A percentile compares a stretch with the other conserved stretches of the same genome.
These are phyloP conservation scores for Microstegium vimineum DNA, from an alignment of 176 grass and related monocot species.

Conservation along the genomic window DNA sequence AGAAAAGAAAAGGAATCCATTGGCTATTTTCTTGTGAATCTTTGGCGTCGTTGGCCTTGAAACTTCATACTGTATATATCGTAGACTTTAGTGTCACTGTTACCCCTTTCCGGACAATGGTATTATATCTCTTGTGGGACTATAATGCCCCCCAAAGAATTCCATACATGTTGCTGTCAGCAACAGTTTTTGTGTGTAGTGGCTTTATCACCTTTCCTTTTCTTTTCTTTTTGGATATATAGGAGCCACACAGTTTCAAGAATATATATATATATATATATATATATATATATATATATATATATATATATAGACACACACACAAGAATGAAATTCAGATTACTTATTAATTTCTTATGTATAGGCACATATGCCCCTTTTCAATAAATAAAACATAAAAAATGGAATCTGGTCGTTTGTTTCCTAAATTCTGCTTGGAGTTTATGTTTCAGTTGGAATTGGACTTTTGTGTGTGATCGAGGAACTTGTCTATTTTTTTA, in stretches of 20 bases:
- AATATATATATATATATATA: not conserved
- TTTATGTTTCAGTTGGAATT: not conserved
- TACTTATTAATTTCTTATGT: not conserved
- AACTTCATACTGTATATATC: not conserved
- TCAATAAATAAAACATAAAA: not conserved
- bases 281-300: too few relatives aligned
- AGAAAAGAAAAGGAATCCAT: not conserved
- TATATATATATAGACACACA: too few relatives aligned
- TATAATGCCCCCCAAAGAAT: not conserved
- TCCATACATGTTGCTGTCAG: not conserved
- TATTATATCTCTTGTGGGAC: not conserved
- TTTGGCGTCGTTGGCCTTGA: not conserved
- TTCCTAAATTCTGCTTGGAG: not conserved
- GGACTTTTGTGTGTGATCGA: not conserved
- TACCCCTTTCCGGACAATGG: not conserved
- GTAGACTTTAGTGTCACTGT: not conserved
- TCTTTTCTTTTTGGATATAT: not conserved
- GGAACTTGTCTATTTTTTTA: not conserved
- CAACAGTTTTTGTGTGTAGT: not conserved
- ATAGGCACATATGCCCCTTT: not conserved
- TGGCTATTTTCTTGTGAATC: not conserved
- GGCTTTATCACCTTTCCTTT: conserved; percentile 11
- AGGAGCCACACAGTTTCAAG: not conserved
- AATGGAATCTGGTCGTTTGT: not conserved
- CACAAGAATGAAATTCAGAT: not conserved